Evolutionary conservation across 257 asterid species (phyloP).

Genomic region (Jaltomata sinuosa): DNA sequence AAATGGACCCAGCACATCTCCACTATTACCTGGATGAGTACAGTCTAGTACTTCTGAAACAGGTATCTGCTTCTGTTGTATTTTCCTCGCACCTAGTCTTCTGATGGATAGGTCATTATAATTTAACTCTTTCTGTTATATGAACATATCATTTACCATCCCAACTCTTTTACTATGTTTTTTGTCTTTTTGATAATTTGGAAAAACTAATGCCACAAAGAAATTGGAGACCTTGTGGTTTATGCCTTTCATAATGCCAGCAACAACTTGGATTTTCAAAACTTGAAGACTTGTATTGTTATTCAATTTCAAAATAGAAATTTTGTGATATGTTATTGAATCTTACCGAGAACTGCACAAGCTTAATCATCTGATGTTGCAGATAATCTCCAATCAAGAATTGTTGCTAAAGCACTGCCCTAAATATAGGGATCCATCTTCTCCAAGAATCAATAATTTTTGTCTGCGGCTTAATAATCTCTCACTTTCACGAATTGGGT

Average conservation of each 20-base stretch:
- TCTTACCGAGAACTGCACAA: not conserved
- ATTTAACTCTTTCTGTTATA: not conserved
- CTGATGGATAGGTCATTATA: not conserved
- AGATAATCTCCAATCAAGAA: constrained; percentile 49
- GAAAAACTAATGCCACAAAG: not conserved
- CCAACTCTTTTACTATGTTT: not conserved
- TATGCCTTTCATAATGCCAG: not conserved
- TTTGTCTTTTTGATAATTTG: not conserved
- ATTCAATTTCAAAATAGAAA: not conserved
- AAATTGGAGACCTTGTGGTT: not conserved
- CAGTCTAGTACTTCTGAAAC: constrained; percentile 63
- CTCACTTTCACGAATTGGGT: constrained; percentile 65
- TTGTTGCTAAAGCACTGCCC: constrained; percentile 36
- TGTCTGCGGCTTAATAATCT: constrained; percentile 53
- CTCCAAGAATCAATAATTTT: constrained; percentile 20
- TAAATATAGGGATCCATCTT: constrained; percentile 42
- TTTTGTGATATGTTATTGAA: not conserved
- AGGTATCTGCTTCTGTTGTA: constrained; percentile 34
- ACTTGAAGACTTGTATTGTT: not conserved
- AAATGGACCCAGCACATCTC: constrained; percentile 67
- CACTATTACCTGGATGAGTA: constrained; percentile 68
- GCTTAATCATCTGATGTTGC: constrained; percentile 13
- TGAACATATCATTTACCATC: not conserved
- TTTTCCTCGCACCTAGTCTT: not conserved
- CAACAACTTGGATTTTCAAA: not conserved